These are phyloP conservation scores for Pseudoneurospora amorphoporcata DNA, from an alignment of 495 filamentous ascomycete species.

Conservation along the genomic window DNA sequence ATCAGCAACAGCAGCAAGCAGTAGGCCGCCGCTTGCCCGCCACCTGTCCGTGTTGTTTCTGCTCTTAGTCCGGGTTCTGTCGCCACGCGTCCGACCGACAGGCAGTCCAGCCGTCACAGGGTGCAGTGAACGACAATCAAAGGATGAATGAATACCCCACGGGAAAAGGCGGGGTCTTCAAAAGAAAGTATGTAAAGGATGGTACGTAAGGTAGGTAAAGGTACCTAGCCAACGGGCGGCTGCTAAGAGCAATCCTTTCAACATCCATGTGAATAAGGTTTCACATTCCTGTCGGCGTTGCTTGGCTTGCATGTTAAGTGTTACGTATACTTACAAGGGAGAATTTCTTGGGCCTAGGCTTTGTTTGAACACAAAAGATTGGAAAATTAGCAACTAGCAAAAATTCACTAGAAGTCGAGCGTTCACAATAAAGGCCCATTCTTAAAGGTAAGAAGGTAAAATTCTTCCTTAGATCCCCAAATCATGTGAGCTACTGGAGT, in stretches of 20 bases:
- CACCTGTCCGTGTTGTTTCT: neutral
- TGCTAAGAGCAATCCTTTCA: neutral
- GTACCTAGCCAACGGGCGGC: neutral
- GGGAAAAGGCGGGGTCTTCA: neutral
- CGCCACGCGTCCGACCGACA: neutral
- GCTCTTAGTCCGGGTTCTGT: neutral
- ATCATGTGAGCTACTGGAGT: neutral
- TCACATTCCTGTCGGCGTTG: neutral
- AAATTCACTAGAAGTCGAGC: neutral
- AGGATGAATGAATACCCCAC: neutral
- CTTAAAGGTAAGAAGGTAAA: neutral
- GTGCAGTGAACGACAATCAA: neutral
- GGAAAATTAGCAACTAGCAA: neutral
- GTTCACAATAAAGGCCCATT: neutral
- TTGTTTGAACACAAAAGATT: neutral
- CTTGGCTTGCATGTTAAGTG: neutral
- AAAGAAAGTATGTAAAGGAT: neutral
- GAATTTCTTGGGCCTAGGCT: neutral
- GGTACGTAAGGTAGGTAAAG: neutral
- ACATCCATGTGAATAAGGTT: neutral
- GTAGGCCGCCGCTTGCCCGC: neutral
- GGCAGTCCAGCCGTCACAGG: neutral
- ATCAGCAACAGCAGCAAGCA: neutral
- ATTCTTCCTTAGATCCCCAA: neutral
- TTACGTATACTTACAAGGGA: neutral